Percentiles rank a stretch among this genome's conserved stretches.
phyloP scores from a whole-genome alignment of 2,329 filamentous ascomycete species.

The Thermothelomyces thermophilus region DNA sequence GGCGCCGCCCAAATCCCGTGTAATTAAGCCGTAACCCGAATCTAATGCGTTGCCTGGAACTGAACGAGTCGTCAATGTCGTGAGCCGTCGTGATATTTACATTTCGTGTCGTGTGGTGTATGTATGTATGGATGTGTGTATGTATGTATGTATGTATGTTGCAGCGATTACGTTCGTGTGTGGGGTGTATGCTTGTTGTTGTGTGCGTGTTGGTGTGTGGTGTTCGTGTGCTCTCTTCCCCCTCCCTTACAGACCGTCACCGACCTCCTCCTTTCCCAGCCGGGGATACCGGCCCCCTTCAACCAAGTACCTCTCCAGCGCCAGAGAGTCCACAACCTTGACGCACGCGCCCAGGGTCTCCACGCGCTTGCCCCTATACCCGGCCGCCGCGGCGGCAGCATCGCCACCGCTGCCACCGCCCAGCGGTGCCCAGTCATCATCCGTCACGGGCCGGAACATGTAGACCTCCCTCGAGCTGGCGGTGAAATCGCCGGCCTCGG shows the following conservation, averaged over 20 bases:
- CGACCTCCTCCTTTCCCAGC: conserved; percentile 8
- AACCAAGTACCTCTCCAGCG: conserved; percentile 38
- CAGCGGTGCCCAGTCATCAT: conserved; percentile 34
- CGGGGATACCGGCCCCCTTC: conserved; percentile 34
- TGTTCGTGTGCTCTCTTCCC: too few relatives aligned
- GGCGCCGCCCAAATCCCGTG: not conserved
- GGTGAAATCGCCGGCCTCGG: conserved; percentile 36
- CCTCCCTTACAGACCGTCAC: not conserved
- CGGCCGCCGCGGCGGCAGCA: not conserved
- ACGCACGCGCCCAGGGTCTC: conserved; percentile 9
- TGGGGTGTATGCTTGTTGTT: too few relatives aligned
- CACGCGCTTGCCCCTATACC: conserved; percentile 13
- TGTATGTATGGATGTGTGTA: not conserved
- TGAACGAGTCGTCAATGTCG: conserved; percentile 9
- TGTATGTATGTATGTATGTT: not conserved
- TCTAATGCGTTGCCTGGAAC: conserved; percentile 14
- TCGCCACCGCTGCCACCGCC: conserved; percentile 21
- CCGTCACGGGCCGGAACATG: conserved; percentile 36
- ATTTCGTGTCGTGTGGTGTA: conserved; percentile 1
- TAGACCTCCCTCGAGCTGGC: conserved; percentile 35
- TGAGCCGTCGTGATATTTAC: conserved; percentile 15
- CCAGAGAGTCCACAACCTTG: conserved; percentile 33
- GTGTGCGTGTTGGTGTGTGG: too few relatives aligned
- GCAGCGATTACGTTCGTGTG: too few relatives aligned
- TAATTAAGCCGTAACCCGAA: conserved; percentile 7